Evolutionary conservation across 1,284 basidiomycete species (phyloP).

Genomic region (Tremellales sp.): DNA sequence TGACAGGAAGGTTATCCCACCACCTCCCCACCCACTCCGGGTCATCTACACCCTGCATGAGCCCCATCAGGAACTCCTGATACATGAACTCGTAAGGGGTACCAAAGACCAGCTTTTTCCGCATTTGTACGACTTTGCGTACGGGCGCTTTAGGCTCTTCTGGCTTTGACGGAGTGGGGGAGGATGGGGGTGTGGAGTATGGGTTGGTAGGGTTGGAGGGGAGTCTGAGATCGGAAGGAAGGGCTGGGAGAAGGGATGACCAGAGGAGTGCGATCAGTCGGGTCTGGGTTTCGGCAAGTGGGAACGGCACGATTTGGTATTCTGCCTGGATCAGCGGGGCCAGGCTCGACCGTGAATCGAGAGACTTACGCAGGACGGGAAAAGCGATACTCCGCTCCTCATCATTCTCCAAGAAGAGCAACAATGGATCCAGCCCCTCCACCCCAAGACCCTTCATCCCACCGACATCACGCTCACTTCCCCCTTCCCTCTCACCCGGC

Average conservation of each 20-base stretch:
- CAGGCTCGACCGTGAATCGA: not conserved
- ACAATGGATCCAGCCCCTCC: constrained; percentile 34
- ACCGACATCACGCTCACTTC: constrained; percentile 24
- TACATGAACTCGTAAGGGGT: constrained; percentile 39
- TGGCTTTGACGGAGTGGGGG: not conserved
- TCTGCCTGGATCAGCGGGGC: constrained; percentile 15
- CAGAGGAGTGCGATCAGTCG: constrained; percentile 41
- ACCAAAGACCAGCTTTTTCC: constrained; percentile 35
- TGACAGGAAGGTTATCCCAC: constrained; percentile 20
- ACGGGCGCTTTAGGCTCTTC: not conserved
- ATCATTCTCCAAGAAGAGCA: constrained; percentile 47
- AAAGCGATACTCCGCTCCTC: constrained; percentile 38
- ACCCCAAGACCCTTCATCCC: constrained; percentile 41
- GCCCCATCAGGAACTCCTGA: constrained; percentile 31
- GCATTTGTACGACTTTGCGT: constrained; percentile 19
- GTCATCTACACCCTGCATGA: constrained; percentile 28
- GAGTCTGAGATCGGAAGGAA: constrained; percentile 19
- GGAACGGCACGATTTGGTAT: constrained; percentile 49
- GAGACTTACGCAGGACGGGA: constrained; percentile 37
- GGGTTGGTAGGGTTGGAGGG: constrained; percentile 31
- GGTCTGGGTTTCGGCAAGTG: constrained; percentile 47
- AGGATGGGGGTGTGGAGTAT: constrained; percentile 10
- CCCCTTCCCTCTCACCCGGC: constrained; percentile 11
- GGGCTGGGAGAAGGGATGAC: constrained; percentile 28
- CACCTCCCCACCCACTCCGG: constrained; percentile 18